These are phyloP conservation scores for Kluyveromyces starmeri DNA, from an alignment of 805 yeast species.

Conservation along the genomic window DNA sequence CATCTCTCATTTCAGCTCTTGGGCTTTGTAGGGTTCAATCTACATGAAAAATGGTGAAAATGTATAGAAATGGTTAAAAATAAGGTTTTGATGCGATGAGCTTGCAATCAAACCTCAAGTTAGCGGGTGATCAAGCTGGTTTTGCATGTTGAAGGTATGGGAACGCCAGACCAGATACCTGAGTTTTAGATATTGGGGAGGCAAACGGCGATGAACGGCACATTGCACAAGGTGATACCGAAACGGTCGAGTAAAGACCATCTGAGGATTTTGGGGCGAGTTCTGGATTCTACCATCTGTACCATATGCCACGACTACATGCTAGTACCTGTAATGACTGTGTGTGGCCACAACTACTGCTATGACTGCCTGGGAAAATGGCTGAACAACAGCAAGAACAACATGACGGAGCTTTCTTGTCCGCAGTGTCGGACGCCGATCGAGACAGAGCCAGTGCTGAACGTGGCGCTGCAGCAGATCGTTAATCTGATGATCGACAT, in stretches of 20 bases:
- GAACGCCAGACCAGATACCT: too few relatives aligned
- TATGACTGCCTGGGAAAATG: conserved; percentile 56
- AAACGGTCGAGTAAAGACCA: neutral
- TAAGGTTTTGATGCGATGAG: too few relatives aligned
- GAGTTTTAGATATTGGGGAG: too few relatives aligned
- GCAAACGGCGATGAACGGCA: conserved; percentile 1
- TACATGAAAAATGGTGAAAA: too few relatives aligned
- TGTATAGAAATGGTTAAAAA: too few relatives aligned
- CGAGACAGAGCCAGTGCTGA: conserved; percentile 42
- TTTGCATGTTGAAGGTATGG: too few relatives aligned
- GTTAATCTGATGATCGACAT: conserved; percentile 35
- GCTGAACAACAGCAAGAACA: conserved; percentile 36
- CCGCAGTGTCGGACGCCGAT: conserved; percentile 56
- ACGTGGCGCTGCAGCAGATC: conserved; percentile 42
- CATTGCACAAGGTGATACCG: conserved; percentile 2
- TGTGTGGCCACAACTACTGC: conserved; percentile 72
- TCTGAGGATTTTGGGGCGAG: conserved; percentile 7
- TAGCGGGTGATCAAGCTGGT: too few relatives aligned
- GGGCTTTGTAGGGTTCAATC: too few relatives aligned
- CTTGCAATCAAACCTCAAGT: too few relatives aligned
- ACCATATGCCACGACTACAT: conserved; percentile 62
- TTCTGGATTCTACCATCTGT: conserved; percentile 35
- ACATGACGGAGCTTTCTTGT: conserved; percentile 40
- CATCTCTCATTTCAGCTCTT: too few relatives aligned
- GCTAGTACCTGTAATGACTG: conserved; percentile 52